Evolutionary conservation across 768 basidiomycete genomes (phyloP).

Genomic region (Trametes elegans): DNA sequence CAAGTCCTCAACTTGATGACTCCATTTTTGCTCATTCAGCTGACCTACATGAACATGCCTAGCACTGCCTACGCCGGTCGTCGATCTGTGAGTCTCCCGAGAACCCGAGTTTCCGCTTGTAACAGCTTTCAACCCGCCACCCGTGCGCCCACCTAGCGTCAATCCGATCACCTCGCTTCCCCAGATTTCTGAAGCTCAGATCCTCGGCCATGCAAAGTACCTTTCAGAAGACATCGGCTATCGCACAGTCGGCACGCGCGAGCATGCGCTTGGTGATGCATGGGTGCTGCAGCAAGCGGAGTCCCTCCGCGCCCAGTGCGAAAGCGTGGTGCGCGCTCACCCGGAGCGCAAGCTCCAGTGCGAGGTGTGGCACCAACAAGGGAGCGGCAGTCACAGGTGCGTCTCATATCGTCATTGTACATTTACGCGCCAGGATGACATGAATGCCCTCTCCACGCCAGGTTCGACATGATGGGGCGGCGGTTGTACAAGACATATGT

Average conservation of each 20-base stretch:
- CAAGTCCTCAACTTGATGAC: constrained; percentile 28
- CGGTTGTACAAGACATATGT: constrained; percentile 85
- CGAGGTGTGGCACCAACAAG: constrained; percentile 88
- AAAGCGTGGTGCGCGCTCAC: constrained; percentile 36
- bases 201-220: constrained; percentile 59
- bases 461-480: constrained; percentile 91
- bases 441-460: constrained; percentile 27
- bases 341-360: constrained; percentile 68
- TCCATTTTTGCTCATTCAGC: not conserved
- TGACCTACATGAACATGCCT: no score
- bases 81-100: constrained; percentile 46
- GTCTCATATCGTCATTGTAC: constrained; percentile 25
- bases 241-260: constrained; percentile 86
- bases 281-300: constrained; percentile 77
- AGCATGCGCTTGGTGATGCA: constrained; percentile 80
- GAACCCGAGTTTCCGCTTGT: not conserved
- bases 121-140: not conserved
- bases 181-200: constrained; percentile 69
- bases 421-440: no score
- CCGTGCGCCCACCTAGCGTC: constrained; percentile 16
- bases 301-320: constrained; percentile 60
- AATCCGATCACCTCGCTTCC: constrained; percentile 57
- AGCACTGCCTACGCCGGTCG: constrained; percentile 60
- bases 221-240: constrained; percentile 88
- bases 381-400: constrained; percentile 84